Evolutionary conservation across 805 yeast species (phyloP).

Genomic region (Metschnikowia peoriensis): DNA sequence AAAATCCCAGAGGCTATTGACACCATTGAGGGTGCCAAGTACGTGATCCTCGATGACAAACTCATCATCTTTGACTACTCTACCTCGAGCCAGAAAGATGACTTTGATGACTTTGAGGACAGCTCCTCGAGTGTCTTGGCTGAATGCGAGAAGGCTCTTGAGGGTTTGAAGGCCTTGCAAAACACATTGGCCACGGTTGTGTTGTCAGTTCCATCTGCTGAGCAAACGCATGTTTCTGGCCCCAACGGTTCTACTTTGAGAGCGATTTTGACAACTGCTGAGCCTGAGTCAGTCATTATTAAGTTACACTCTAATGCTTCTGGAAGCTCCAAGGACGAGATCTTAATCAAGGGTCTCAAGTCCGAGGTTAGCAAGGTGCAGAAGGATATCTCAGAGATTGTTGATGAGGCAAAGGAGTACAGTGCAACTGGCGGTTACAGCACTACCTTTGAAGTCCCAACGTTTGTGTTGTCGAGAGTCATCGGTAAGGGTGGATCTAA

Average conservation of each 20-base stretch:
- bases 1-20: conserved; percentile 44
- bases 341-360: conserved; percentile 69
- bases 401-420: conserved; percentile 55
- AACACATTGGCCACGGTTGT: conserved; percentile 49
- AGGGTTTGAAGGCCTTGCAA: conserved; percentile 58
- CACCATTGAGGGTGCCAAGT: conserved; percentile 47
- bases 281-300: conserved; percentile 42
- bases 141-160: conserved; percentile 53
- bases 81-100: conserved; percentile 35
- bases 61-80: conserved; percentile 58
- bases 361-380: conserved; percentile 55
- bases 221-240: conserved; percentile 61
- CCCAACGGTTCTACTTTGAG: conserved; percentile 60
- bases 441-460: conserved; percentile 59
- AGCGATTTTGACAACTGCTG: conserved; percentile 36
- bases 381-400: conserved; percentile 50
- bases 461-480: conserved; percentile 66
- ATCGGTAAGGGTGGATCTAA: conserved; percentile 89
- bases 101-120: conserved; percentile 70
- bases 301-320: conserved; percentile 44
- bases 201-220: conserved; percentile 49
- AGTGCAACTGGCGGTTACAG: conserved; percentile 40
- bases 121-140: conserved; percentile 50
- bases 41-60: conserved; percentile 53
- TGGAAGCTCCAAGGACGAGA: conserved; percentile 45